Evolutionary conservation across 176 grass and related monocot genomes (phyloP).

Genomic region (Rhipidocladum racemiflorum): DNA sequence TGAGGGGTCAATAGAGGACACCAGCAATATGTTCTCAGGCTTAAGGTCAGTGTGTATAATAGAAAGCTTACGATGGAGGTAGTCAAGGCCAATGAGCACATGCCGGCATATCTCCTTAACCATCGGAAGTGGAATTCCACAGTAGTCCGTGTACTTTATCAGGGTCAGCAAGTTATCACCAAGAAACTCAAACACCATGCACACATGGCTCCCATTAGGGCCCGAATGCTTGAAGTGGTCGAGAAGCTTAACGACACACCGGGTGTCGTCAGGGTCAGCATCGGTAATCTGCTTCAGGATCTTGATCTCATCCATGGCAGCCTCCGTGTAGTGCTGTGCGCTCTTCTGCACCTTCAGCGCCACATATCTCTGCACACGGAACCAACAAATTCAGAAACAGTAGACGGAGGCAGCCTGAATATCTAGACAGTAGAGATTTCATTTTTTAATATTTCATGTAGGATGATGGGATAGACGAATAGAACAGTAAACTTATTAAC

Average conservation of each 20-base stretch:
- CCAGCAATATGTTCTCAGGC: conserved; percentile 92
- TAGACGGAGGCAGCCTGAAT: neutral
- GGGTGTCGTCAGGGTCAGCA: conserved; percentile 58
- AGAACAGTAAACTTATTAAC: neutral
- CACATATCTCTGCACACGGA: conserved; percentile 68
- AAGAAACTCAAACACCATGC: conserved; percentile 99
- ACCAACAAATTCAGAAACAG: conserved; percentile 25
- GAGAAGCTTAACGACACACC: conserved; percentile 93
- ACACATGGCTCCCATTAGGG: conserved; percentile 89
- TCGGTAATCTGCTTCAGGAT: conserved; percentile 97
- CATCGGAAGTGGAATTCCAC: conserved; percentile 75
- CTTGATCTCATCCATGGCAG: conserved; percentile 98
- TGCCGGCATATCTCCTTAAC: conserved; percentile 88
- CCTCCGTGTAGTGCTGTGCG: conserved; percentile 93
- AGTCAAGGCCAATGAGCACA: conserved; percentile 85
- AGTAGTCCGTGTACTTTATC: conserved; percentile 84
- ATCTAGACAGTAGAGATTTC: neutral
- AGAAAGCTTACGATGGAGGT: conserved; percentile 70
- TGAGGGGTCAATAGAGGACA: conserved; percentile 73
- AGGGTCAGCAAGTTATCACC: conserved; percentile 93
- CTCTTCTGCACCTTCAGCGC: conserved; percentile 99
- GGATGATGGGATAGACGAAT: neutral
- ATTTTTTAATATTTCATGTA: neutral
- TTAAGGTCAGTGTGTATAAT: conserved; percentile 99
- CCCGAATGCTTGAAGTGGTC: conserved; percentile 98